A percentile compares a stretch with the other conserved stretches of the same genome.
Evolutionary conservation across 2,329 filamentous ascomycete species (phyloP).

Genomic region (Ambrosiella cleistominuta): DNA sequence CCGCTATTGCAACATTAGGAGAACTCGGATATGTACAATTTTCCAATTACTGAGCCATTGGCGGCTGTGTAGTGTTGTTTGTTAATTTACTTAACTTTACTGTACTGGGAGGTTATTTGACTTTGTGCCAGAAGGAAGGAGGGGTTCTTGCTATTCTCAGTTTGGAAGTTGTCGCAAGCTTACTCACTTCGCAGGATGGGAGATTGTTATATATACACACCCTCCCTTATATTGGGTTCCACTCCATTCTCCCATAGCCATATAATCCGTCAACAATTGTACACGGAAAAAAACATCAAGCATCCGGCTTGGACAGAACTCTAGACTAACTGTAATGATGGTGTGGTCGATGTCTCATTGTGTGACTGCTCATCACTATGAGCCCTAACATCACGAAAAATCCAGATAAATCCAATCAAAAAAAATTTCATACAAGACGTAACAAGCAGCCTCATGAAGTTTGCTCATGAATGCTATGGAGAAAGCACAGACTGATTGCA

Average conservation of each 20-base stretch:
- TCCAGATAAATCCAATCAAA: neutral
- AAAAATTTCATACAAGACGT: neutral
- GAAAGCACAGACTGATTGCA: constrained; percentile 1
- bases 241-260: too few relatives aligned
- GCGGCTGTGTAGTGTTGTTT: neutral
- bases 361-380: too few relatives aligned
- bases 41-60: neutral
- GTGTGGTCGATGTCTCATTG: too few relatives aligned
- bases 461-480: neutral
- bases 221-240: neutral
- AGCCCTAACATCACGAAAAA: neutral
- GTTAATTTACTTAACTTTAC: neutral
- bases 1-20: too few relatives aligned
- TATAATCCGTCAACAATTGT: too few relatives aligned
- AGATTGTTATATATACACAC: neutral
- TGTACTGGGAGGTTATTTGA: neutral
- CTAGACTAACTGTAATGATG: too few relatives aligned
- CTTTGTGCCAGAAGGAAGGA: neutral
- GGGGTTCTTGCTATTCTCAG: neutral
- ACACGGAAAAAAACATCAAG: too few relatives aligned
- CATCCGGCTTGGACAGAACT: too few relatives aligned
- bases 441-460: too few relatives aligned
- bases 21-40: too few relatives aligned
- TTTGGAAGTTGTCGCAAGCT: constrained; percentile 5
- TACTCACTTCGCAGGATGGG: neutral